Evolutionary conservation across 768 basidiomycete species (phyloP).

Genomic region (Tricholomella constricta): DNA sequence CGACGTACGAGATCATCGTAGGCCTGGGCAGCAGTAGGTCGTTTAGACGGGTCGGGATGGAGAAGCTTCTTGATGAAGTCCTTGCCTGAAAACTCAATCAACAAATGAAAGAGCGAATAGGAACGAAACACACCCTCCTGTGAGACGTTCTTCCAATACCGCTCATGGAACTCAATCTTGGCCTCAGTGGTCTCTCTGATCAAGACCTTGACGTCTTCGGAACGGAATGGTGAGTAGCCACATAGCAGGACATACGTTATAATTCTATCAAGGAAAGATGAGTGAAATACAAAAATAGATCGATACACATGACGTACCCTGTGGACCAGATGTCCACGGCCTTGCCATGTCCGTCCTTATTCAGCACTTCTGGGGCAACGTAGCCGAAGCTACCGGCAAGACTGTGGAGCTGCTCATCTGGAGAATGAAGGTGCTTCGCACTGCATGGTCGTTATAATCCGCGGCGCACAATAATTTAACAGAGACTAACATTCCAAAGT

Average conservation of each 20-base stretch:
- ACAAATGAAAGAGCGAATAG: too few species aligned
- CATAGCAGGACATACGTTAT: conserved; percentile 95
- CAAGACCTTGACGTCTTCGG: conserved; percentile 74
- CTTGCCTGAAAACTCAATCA: conserved; percentile 77
- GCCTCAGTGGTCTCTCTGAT: conserved; percentile 84
- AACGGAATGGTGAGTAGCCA: conserved; percentile 94
- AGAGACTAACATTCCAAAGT: conserved; percentile 87
- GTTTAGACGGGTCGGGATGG: conserved; percentile 64
- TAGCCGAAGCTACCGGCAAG: conserved; percentile 87
- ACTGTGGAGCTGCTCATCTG: conserved; percentile 69
- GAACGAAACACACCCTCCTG: too few species aligned
- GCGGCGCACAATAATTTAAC: background rate
- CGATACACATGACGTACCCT: conserved; percentile 56
- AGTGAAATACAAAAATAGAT: background rate
- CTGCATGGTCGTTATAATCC: conserved; percentile 35
- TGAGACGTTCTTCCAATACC: conserved; percentile 93
- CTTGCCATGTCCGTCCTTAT: conserved; percentile 83
- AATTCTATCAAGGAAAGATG: conserved; percentile 48
- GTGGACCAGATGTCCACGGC: conserved; percentile 94
- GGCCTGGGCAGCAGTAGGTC: conserved; percentile 77
- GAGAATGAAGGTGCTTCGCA: conserved; percentile 77
- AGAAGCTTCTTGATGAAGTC: conserved; percentile 76
- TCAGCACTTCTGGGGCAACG: conserved; percentile 87
- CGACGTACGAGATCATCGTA: conserved; percentile 59
- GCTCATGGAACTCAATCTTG: conserved; percentile 87